Evolutionary conservation across 441 rosid species (phyloP), one percentile per base, ranked within the genome.

Genomic region (Corymbia calophylla): DNA sequence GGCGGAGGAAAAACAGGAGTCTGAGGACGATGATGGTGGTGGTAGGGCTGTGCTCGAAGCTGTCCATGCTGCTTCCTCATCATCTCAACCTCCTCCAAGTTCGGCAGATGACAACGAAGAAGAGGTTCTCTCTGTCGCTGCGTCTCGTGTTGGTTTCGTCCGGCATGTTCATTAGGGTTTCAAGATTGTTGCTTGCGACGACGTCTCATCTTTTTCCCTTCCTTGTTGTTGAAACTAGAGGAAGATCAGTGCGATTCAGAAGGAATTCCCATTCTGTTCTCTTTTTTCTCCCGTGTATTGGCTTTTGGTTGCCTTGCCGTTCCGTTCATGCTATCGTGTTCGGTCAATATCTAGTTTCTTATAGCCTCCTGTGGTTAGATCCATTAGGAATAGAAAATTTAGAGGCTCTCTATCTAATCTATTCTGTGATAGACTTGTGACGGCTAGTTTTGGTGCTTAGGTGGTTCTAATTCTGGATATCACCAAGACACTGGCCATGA

Each of bases 131-230:
- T 55, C 27, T 55, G 2, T 55, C 27, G 21, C 27, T 8, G 0
- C 9, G 9, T 55, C 5, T 0, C 2, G 5, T 55, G 27, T 55
- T 55, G 8, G 60, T 0, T 3, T 2, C 60, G 1, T 25, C 12
- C 9, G 21, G 11, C 60, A 55, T 55, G 19, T 21, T 55, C 60
- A 0, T 21, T 55, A 3, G 27, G 27, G 60, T 55, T 55, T 55
- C 60, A 5, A 55, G 27, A 55, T 55, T 55, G 5, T 55, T 55
- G 60, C 23, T 55, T 55, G 60, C 2, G 1, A 55, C 2, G 29
- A 23, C 13, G 1, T 29, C 1, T 23, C 0, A 6, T 56, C 29
- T 56, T 56, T 56, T 56, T 2, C 13, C 62, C 29, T 9, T 56
- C 29, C 6, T 54, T 39, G 44, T 39, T 5, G 6, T 39, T 39